phyloP scores from a whole-genome alignment of 148 eudicot species.

The Amaranthus cruentus region DNA sequence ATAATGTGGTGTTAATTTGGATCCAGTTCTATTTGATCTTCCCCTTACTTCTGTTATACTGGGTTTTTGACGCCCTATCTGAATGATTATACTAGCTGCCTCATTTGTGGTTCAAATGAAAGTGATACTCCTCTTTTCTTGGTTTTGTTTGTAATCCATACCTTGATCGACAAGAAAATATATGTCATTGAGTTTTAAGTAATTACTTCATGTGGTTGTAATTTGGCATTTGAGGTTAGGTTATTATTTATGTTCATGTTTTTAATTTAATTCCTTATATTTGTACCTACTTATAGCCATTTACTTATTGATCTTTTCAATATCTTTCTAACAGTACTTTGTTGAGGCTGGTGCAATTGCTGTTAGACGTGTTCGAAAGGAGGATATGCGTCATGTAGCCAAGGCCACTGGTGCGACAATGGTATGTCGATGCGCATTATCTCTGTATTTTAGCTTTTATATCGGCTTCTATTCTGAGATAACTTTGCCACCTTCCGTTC shows the following conservation, averaged over 20 bases:
- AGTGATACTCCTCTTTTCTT: background rate
- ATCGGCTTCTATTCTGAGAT: background rate
- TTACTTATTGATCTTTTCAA: background rate
- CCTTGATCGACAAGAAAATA: background rate
- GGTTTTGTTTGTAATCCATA: background rate
- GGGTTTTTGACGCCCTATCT: slow-evolving; percentile 9
- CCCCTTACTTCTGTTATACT: background rate
- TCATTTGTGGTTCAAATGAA: background rate
- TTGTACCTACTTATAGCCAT: background rate
- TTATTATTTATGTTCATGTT: background rate
- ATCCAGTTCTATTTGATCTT: background rate
- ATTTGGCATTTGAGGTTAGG: background rate
- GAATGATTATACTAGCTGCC: background rate
- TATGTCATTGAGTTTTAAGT: background rate
- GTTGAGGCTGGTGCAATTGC: slow-evolving; percentile 99
- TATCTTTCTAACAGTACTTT: slow-evolving; percentile 55
- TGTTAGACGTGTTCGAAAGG: slow-evolving; percentile 88
- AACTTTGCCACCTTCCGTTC: background rate
- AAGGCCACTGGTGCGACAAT: slow-evolving; percentile 93
- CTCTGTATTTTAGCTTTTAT: background rate
- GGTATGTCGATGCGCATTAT: slow-evolving; percentile 40
- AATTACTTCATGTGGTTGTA: background rate
- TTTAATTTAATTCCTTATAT: background rate
- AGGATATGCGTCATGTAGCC: slow-evolving; percentile 95
- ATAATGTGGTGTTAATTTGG: background rate